Evolutionary conservation across 192 early-diverging fungal species (phyloP).

Genomic region (Backusella psychrophila): DNA sequence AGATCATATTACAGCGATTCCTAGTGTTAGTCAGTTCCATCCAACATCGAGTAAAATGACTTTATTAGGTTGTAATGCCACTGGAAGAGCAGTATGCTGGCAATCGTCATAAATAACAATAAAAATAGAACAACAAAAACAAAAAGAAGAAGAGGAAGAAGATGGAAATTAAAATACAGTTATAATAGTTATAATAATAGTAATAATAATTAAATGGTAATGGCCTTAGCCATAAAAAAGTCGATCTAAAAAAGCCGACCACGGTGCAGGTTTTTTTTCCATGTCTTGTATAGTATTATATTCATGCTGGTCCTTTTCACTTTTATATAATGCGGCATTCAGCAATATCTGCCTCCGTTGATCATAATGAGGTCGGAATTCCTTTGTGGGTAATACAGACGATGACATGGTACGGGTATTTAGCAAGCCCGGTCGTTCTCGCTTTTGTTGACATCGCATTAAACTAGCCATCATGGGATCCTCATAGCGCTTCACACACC

Average conservation of each 20-base stretch:
- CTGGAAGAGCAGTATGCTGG: slow-evolving; percentile 61
- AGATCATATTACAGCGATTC: slow-evolving; percentile 48
- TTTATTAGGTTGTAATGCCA: slow-evolving; percentile 51
- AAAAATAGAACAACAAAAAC: not conserved
- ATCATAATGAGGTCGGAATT: not conserved
- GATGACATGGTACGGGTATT: slow-evolving; percentile 5
- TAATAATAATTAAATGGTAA: not conserved
- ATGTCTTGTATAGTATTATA: not conserved
- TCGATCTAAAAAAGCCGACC: slow-evolving; percentile 6
- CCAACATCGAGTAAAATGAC: slow-evolving; percentile 46
- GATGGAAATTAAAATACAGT: not conserved
- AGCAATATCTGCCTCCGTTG: slow-evolving; percentile 9
- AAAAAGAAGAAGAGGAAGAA: not conserved
- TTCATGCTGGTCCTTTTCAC: slow-evolving; percentile 5
- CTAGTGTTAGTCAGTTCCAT: slow-evolving; percentile 65
- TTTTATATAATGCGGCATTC: not conserved
- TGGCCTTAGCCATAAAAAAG: not conserved
- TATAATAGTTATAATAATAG: not conserved
- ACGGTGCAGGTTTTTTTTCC: not conserved
- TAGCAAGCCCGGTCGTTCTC: not conserved
- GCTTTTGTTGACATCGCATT: slow-evolving; percentile 15
- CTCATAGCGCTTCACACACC: slow-evolving; percentile 25
- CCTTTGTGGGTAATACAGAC: not conserved
- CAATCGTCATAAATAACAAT: slow-evolving; percentile 20
- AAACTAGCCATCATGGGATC: slow-evolving; percentile 46